Evolutionary conservation across 805 yeast genomes (phyloP).

Genomic region (Saccharomyces cerevisiae): DNA sequence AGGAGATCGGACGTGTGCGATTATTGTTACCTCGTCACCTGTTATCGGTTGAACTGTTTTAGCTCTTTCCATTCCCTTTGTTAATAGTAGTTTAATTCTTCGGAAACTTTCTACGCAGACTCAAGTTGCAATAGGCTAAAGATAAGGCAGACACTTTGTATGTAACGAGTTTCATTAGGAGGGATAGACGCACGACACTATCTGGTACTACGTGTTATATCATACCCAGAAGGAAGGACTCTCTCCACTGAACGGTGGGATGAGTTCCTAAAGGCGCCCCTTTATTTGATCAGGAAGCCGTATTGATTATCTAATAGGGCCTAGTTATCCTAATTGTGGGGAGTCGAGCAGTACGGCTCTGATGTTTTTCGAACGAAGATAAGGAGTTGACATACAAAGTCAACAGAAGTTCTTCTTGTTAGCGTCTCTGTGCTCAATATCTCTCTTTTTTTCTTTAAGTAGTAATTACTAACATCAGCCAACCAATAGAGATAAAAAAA

Average conservation of each 20-base stretch:
- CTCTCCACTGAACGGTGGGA: not conserved
- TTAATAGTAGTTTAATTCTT: not conserved
- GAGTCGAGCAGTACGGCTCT: not conserved
- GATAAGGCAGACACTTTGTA: not conserved
- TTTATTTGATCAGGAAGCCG: not conserved
- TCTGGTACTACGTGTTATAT: not conserved
- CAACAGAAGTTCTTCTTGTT: not conserved
- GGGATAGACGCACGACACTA: not conserved
- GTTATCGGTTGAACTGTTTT: not conserved
- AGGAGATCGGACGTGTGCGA: not conserved
- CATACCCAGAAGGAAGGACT: not conserved
- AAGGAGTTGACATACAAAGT: not conserved
- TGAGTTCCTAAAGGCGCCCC: not conserved
- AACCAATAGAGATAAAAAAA: not conserved
- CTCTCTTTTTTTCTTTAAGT: not conserved
- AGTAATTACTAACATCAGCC: not conserved
- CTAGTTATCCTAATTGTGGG: not conserved
- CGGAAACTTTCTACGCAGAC: not conserved
- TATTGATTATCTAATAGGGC: not conserved
- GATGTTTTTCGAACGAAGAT: not conserved
- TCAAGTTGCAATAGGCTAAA: not conserved
- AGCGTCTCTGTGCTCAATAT: not conserved
- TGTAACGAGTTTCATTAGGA: not conserved
- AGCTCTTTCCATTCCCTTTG: not conserved
- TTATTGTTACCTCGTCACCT: not conserved